A percentile compares a stretch with the other conserved stretches of the same genome.
Evolutionary conservation across 306 rosid genomes (phyloP).

Genomic region (Styphnolobium japonicum): DNA sequence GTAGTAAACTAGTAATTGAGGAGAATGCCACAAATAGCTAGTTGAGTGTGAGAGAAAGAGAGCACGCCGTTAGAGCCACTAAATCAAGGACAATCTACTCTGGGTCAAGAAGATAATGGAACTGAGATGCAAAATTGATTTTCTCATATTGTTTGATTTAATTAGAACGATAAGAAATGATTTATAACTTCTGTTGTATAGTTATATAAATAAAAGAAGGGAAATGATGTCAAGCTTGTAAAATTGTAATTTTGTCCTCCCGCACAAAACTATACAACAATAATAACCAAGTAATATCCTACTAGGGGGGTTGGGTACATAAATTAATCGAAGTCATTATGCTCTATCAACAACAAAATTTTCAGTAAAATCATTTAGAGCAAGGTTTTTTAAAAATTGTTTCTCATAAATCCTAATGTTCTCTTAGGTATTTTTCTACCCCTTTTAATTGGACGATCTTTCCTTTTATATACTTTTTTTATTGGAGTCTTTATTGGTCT

Average conservation of each 20-base stretch:
- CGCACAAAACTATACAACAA: too few species aligned
- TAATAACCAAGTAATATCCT: neutral
- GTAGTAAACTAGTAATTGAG: neutral
- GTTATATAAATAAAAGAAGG: neutral
- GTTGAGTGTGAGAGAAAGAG: neutral
- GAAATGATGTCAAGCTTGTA: neutral
- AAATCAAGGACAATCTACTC: constrained; percentile 2
- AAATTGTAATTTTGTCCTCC: neutral
- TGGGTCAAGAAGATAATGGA: constrained; percentile 4
- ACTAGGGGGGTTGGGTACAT: too few species aligned
- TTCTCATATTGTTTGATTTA: neutral
- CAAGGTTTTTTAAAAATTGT: too few species aligned
- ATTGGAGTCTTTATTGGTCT: too few species aligned
- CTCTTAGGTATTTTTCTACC: too few species aligned
- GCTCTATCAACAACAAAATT: too few species aligned
- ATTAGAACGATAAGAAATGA: neutral
- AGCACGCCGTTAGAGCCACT: neutral
- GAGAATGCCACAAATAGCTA: constrained; percentile 1
- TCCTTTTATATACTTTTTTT: too few species aligned
- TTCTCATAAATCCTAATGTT: too few species aligned
- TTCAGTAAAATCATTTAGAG: too few species aligned
- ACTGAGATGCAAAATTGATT: neutral
- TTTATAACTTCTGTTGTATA: neutral
- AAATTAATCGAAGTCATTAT: too few species aligned
- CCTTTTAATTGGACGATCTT: too few species aligned